phyloP scores from a whole-genome alignment of 2,329 filamentous ascomycete species.

The Talaromyces sp. region DNA sequence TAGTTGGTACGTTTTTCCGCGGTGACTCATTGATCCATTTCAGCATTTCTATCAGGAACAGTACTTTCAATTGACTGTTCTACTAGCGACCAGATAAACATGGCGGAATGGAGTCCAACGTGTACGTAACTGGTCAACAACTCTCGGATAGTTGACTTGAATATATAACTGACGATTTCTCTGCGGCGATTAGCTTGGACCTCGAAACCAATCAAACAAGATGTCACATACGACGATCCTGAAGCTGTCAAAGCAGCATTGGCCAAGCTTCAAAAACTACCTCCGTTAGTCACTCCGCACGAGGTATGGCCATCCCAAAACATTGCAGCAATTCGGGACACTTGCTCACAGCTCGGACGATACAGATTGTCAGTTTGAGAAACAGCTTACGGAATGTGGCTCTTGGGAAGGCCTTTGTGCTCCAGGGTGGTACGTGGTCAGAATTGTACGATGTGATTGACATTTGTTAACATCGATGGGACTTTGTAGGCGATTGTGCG shows the following conservation, averaged over 20 bases:
- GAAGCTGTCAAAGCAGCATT: slow-evolving; percentile 37
- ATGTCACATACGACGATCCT: slow-evolving; percentile 43
- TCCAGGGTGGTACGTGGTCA: slow-evolving; percentile 67
- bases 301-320: slow-evolving; percentile 28
- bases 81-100: background rate
- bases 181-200: slow-evolving; percentile 33
- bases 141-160: background rate
- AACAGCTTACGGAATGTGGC: slow-evolving; percentile 78
- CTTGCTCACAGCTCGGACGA: background rate
- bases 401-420: slow-evolving; percentile 80
- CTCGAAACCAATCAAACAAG: slow-evolving; percentile 43
- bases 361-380: slow-evolving; percentile 68
- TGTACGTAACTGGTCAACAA: slow-evolving; percentile 19
- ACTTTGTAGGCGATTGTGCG: slow-evolving; percentile 65
- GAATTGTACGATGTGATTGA: background rate
- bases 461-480: background rate
- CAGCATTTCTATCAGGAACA: too few relatives aligned
- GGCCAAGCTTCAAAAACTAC: slow-evolving; percentile 40
- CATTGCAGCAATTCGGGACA: background rate
- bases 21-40: too few relatives aligned
- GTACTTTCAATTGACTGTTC: background rate
- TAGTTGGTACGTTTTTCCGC: too few relatives aligned
- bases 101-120: slow-evolving; percentile 29
- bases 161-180: background rate
- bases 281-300: slow-evolving; percentile 44